phyloP scores from a whole-genome alignment of 2,329 filamentous ascomycete genomes.

The Aureobasidium pullulans region DNA sequence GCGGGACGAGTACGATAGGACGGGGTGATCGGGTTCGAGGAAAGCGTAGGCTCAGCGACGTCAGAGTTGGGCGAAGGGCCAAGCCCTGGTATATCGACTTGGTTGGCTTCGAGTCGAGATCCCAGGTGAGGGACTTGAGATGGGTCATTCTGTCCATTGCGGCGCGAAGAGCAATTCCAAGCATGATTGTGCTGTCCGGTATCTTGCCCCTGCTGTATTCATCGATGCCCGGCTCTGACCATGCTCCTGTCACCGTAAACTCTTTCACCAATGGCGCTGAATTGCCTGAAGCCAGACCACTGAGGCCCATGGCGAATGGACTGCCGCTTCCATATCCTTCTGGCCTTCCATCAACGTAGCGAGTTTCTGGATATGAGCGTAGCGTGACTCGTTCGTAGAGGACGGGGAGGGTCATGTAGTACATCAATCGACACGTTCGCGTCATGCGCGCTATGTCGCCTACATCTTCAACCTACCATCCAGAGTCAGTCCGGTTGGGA shows the following conservation, averaged over 20 bases:
- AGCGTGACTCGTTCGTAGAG: constrained; percentile 52
- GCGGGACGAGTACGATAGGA: constrained; percentile 49
- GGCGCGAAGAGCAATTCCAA: constrained; percentile 53
- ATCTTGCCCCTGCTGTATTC: constrained; percentile 53
- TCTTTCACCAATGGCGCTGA: constrained; percentile 46
- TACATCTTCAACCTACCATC: constrained; percentile 46
- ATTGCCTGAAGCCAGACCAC: constrained; percentile 52
- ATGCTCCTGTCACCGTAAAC: constrained; percentile 48
- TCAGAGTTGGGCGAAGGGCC: constrained; percentile 41
- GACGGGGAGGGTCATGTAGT: constrained; percentile 57
- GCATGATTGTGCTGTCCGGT: constrained; percentile 57
- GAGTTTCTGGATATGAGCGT: constrained; percentile 51
- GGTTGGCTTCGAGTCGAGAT: constrained; percentile 53
- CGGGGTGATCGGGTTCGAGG: constrained; percentile 50
- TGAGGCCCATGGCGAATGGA: constrained; percentile 57
- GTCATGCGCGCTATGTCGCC: constrained; percentile 53
- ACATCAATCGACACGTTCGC: constrained; percentile 53
- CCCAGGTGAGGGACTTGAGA: constrained; percentile 52
- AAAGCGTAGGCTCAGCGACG: constrained; percentile 49
- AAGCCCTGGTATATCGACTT: constrained; percentile 53
- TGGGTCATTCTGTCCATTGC: constrained; percentile 53
- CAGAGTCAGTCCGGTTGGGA: neutral
- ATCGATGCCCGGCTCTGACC: constrained; percentile 50
- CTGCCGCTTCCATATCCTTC: constrained; percentile 57
- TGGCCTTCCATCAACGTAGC: constrained; percentile 49